These are phyloP conservation scores for Vinca minor DNA, from an alignment of 257 asterid genomes.

Conservation along the genomic window DNA sequence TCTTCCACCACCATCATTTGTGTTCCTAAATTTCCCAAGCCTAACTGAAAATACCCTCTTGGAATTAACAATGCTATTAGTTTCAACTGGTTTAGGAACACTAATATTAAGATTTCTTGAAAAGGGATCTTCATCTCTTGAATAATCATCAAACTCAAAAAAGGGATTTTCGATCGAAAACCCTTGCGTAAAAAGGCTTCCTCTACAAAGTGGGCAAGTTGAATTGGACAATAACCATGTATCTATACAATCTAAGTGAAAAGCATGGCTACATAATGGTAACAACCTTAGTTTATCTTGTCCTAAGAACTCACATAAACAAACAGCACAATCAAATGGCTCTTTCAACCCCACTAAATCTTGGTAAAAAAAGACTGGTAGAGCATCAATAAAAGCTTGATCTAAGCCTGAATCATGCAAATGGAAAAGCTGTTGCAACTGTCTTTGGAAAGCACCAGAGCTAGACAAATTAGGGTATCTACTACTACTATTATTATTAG, in stretches of 20 bases:
- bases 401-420: slow-evolving; percentile 84
- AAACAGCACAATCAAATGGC: slow-evolving; percentile 91
- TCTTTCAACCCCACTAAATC: slow-evolving; percentile 64
- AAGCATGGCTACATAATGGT: slow-evolving; percentile 85
- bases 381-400: slow-evolving; percentile 66
- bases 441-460: slow-evolving; percentile 61
- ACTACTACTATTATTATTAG: too few species aligned
- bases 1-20: slow-evolving; percentile 17
- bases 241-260: slow-evolving; percentile 82
- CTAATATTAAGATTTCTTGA: slow-evolving; percentile 20
- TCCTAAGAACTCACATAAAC: slow-evolving; percentile 68
- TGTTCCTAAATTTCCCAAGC: slow-evolving; percentile 65
- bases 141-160: slow-evolving; percentile 42
- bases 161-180: slow-evolving; percentile 54
- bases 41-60: slow-evolving; percentile 86
- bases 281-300: slow-evolving; percentile 61
- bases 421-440: slow-evolving; percentile 72
- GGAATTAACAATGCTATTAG: slow-evolving; percentile 32
- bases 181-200: slow-evolving; percentile 52
- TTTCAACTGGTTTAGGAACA: slow-evolving; percentile 30
- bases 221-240: slow-evolving; percentile 85
- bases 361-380: slow-evolving; percentile 68
- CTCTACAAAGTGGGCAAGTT: slow-evolving; percentile 84
- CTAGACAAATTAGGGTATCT: slow-evolving; percentile 36
- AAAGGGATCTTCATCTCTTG: slow-evolving; percentile 41